Base-by-base conservation (phyloP, 345 rosid species). In the Murraya koenigii region DNA sequence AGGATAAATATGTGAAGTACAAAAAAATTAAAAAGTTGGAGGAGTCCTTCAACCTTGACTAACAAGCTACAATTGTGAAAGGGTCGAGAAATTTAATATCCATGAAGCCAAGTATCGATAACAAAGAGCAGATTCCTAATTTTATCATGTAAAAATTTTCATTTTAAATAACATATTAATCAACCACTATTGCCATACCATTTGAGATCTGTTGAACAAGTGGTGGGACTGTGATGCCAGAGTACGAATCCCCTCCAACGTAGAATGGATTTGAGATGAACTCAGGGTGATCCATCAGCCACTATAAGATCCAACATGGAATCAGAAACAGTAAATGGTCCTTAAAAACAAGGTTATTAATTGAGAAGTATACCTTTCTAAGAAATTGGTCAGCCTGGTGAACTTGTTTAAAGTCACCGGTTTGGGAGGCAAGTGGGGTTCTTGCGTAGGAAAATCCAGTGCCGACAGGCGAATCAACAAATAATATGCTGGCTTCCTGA, bases 391-490 rank as follows among this genome's bases (percentile, higher is more conserved):
- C 66, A 11, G 84, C 82, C 23, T 91, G 86, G 14, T 72, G 77
- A 76, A 83, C 79, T 80, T 89, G 95, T 59, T 22, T 74, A 75
- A 72, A 82, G 76, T 94, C 97, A 38, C 94, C 82, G 6, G 87
- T 22, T 55, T 60, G 66, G 35, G 69, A 76, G 55, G 92, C 92
- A 39, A 22, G 36, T 7, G 1, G 52, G 74, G 79, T 86, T 79
- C 59, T 84, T 5, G 90, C 86, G 58, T 86, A 94, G 38, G 98
- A 94, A 82, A 82, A 94, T 38, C 97, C 98, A 44, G 95, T 86
- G 26, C 95, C 94, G 7, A 87, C 90, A 7, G 98, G 98, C 52
- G 89, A 82, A 80, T 92, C 98, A 32, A 92, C 58, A 79, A 92
- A 90, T 75, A 90, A 83, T 71, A 94, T 83, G 88, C 84, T 92